Conservation (phyloP, 1,139 yeast species). For the Candida sp. region DNA sequence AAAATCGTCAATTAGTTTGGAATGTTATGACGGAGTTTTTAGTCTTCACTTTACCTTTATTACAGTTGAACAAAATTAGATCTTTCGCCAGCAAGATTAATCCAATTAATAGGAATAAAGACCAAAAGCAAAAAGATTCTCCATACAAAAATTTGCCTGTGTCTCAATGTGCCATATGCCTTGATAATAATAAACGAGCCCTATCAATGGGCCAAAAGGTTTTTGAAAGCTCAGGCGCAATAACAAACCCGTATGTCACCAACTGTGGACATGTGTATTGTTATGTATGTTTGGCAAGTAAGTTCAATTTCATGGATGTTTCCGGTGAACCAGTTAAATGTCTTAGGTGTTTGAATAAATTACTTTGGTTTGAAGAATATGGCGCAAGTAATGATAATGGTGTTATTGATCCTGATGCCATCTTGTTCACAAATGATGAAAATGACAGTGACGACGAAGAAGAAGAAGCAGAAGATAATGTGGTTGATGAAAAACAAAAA, state of each 20-base stretch:
- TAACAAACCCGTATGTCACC: conserved; percentile 64
- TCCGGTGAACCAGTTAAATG: conserved; percentile 53
- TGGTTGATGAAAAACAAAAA: neutral
- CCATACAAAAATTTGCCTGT: conserved; percentile 48
- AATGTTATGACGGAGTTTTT: conserved; percentile 83
- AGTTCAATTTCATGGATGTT: conserved; percentile 45
- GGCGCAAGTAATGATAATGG: conserved; percentile 28
- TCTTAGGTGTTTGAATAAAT: conserved; percentile 45
- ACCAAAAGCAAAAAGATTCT: conserved; percentile 11
- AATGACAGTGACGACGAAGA: conserved; percentile 8
- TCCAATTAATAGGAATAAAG: conserved; percentile 5
- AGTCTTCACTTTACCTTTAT: conserved; percentile 67
- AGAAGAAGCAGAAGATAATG: conserved; percentile 11
- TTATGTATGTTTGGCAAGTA: conserved; percentile 65
- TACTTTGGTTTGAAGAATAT: conserved; percentile 45
- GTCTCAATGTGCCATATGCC: conserved; percentile 72
- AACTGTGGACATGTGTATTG: conserved; percentile 80
- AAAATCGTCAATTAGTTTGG: conserved; percentile 87
- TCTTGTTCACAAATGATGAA: conserved; percentile 21
- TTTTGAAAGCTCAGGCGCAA: conserved; percentile 29
- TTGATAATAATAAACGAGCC: conserved; percentile 33
- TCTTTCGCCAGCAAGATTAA: conserved; percentile 26
- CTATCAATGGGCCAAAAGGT: conserved; percentile 26
- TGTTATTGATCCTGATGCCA: conserved; percentile 32
- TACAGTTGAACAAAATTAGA: conserved; percentile 44